Base-by-base conservation (phyloP, 164 flowering plant genomes). In the Dillenia suffruticosa region DNA sequence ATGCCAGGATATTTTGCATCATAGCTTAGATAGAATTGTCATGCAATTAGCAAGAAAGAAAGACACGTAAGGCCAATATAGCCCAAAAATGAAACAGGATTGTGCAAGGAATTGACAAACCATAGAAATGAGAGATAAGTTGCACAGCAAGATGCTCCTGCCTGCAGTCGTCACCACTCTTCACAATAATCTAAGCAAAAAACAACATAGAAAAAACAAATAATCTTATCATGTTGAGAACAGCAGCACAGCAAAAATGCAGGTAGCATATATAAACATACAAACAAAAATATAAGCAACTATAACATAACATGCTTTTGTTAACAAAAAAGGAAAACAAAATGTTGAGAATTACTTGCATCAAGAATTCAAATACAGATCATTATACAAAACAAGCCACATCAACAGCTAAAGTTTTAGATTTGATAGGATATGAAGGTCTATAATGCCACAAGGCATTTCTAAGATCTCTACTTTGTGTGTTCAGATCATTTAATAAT, bases 121-220 rank as follows among this genome's bases (percentile, higher is more conserved):
- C 97, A 65, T 90, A 90, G 59, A 95, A 95, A 76, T 95, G 99
- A 70, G 92, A 90, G 68, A 95, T 83, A 56, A 95, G 97, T 73
- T 95, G 99, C 64, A 92, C 99, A 26, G 99, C 99, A 63, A 95
- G 96, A 76, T 95, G 98, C 76, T 95, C 99, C 78, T 95, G 99
- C 78, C 99, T 81, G 71, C 99, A 95, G 77, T 95, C 99, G 83
- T 95, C 99, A 57, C 99, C 99, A 74, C 99, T 95, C 83, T 95
- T 95, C 58, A 95, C 99, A 71, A 95, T 95, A 56, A 87, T 70
- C 96, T 91, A 61, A 24, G 62, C n/a, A 12, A 62, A 40, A 68
- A 58, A 19, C 60, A 63, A 59, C 12, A 16, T 66, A 15, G 14
- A 44, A 72, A 44, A 9, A 17, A 5, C 11, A 44, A 46, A 54